Base-by-base conservation (phyloP, 2,329 filamentous ascomycete species). In the Sclerotinia minor region DNA sequence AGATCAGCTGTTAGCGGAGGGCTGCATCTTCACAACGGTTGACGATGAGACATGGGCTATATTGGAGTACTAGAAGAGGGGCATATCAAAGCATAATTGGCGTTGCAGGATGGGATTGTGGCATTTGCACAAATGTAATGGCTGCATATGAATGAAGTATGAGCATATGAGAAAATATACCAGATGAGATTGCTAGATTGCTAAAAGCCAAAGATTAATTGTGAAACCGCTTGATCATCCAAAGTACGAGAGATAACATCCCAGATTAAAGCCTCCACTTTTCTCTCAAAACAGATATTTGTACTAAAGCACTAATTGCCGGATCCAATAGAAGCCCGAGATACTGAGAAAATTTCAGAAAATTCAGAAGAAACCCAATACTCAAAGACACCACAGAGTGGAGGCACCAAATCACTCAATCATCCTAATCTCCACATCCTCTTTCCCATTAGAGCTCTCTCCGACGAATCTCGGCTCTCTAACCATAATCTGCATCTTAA, bases 31-130 rank as follows among this genome's bases (percentile, higher is more conserved):
- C 80, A 92, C 92, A 38, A 99, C 96, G 13, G 85, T 96, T 8
- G 93, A 98, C 79, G 94, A 98, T 75, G 85, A 92, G 79, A 98
- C 94, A 0, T 98, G 92, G 89, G 92, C 92, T 54, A 82, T 96
- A 71, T 81, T 97, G 69, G 92, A 96, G 69, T 86, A 84, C 71
- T 89, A 78, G 66, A 65, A 26, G 21, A 49, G 52, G n/a, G 44
- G 17, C 19, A 38, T 47, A 50, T 38, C 7, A 41, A n/a, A 29
- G 21, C 41, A 61, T 61, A 13, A 61, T 35, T 67, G 73, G 73
- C 70, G 73, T 73, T 73, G 58, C n/a, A 57, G 35, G 24, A 53
- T 66, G 52, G 67, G 53, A 58, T 58, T 65, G 58, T 59, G 29
- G 44, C 54, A 35, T 65, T 21, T 50, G 29, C 54, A 38, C 15